Conservation (phyloP, 2,329 filamentous ascomycete species). For the Drechslerella dactyloides region DNA sequence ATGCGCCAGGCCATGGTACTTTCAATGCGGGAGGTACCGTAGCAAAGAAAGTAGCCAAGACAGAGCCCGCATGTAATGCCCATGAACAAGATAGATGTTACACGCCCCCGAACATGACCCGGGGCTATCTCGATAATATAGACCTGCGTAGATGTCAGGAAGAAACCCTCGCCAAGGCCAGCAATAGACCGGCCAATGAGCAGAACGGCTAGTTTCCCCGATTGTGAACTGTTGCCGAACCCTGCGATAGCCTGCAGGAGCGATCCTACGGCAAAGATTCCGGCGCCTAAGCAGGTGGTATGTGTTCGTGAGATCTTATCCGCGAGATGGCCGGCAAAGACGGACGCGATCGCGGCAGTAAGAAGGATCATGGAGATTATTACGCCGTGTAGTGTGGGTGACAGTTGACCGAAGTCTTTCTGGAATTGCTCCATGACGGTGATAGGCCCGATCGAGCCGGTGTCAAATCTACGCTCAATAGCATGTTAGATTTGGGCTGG, state of each 20-base stretch:
- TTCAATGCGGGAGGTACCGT: constrained; percentile 62
- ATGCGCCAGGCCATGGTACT: constrained; percentile 65
- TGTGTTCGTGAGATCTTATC: constrained; percentile 63
- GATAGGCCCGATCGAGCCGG: constrained; percentile 67
- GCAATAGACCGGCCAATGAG: constrained; percentile 64
- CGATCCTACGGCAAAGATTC: constrained; percentile 65
- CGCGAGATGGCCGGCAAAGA: constrained; percentile 66
- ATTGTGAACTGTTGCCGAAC: constrained; percentile 52
- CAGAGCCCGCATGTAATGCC: constrained; percentile 63
- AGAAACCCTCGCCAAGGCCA: constrained; percentile 68
- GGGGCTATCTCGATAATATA: constrained; percentile 70
- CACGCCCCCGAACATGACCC: constrained; percentile 61
- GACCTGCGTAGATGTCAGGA: constrained; percentile 65
- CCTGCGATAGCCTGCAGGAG: constrained; percentile 63
- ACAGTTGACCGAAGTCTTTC: constrained; percentile 62
- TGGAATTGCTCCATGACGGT: constrained; percentile 66
- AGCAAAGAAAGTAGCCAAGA: constrained; percentile 68
- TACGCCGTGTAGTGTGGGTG: constrained; percentile 65
- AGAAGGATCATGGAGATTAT: constrained; percentile 68
- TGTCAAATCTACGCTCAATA: constrained; percentile 58
- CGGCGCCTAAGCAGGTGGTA: constrained; percentile 62
- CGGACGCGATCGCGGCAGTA: constrained; percentile 65
- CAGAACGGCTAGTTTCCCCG: constrained; percentile 61
- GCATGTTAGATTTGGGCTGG: neutral
- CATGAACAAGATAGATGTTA: constrained; percentile 65